phyloP scores from a whole-genome alignment of 2,329 filamentous ascomycete genomes.

The Volutella citrinella region DNA sequence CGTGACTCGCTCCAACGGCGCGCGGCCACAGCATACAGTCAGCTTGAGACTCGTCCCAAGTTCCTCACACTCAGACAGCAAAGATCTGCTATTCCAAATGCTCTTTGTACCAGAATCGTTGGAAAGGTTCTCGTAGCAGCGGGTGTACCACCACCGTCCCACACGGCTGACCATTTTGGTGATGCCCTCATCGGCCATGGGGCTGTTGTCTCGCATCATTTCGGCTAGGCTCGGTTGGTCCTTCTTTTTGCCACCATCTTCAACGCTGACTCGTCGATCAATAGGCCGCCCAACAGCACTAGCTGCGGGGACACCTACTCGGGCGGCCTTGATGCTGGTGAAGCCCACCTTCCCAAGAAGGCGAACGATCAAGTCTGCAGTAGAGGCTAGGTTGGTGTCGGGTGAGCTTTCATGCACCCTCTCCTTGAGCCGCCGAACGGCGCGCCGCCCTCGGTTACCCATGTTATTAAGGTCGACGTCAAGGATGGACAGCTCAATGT shows the following conservation, averaged over 20 bases:
- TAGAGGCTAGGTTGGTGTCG: conserved; percentile 58
- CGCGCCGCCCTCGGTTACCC: conserved; percentile 67
- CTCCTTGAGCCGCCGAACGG: conserved; percentile 70
- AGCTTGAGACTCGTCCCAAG: conserved; percentile 85
- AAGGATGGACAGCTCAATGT: conserved; percentile 74
- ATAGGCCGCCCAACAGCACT: conserved; percentile 41
- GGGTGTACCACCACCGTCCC: conserved; percentile 93
- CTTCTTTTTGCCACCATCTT: conserved; percentile 27
- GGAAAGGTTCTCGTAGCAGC: conserved; percentile 78
- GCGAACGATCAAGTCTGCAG: conserved; percentile 60
- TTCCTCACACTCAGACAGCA: conserved; percentile 83
- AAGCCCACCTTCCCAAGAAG: conserved; percentile 69
- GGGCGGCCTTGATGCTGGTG: conserved; percentile 68
- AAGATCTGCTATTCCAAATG: conserved; percentile 74
- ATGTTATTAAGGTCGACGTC: conserved; percentile 82
- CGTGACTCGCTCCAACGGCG: conserved; percentile 56
- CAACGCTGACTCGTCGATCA: conserved; percentile 13
- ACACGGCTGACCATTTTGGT: conserved; percentile 90
- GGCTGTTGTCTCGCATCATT: conserved; percentile 68
- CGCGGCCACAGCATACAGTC: conserved; percentile 86
- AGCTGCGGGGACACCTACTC: conserved; percentile 73
- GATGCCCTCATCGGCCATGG: conserved; percentile 76
- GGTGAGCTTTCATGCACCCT: conserved; percentile 60
- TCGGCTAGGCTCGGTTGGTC: conserved; percentile 61
- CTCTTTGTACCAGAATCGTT: conserved; percentile 45